These are phyloP conservation scores for Populus alba DNA, from an alignment of 345 rosid genomes.

Conservation along the genomic window DNA sequence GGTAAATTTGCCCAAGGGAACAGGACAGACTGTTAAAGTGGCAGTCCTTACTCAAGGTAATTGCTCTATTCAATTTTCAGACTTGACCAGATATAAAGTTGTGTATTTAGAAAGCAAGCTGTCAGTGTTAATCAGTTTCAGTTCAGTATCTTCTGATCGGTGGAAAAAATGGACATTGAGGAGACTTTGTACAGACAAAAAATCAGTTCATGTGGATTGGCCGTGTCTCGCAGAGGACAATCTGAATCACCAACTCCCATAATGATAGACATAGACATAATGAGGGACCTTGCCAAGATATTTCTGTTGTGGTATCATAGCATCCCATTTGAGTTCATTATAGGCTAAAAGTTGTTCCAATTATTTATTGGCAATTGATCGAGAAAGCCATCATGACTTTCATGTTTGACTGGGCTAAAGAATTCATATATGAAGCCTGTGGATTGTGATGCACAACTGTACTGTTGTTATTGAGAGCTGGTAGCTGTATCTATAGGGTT, in stretches of 20 bases:
- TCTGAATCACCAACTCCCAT: neutral
- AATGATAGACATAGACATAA: neutral
- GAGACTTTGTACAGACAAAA: neutral
- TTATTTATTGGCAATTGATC: neutral
- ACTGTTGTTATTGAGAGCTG: neutral
- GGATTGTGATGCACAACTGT: neutral
- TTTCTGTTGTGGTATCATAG: neutral
- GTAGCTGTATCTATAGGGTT: neutral
- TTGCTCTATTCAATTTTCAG: conserved; percentile 11
- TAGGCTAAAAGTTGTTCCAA: neutral
- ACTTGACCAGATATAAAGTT: neutral
- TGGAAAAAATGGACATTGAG: neutral
- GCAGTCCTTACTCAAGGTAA: conserved; percentile 98
- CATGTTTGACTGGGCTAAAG: neutral
- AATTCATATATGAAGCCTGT: neutral
- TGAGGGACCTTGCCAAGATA: neutral
- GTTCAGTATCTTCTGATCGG: neutral
- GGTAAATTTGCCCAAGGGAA: conserved; percentile 98
- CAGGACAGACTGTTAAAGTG: conserved; percentile 86
- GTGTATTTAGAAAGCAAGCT: neutral
- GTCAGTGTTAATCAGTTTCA: neutral
- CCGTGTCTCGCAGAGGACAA: neutral
- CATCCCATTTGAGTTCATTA: neutral
- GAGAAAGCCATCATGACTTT: neutral
- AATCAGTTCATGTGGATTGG: neutral